These are phyloP conservation scores for Fusarium subtropicale DNA, from an alignment of 2,329 filamentous ascomycete genomes.

Conservation along the genomic window DNA sequence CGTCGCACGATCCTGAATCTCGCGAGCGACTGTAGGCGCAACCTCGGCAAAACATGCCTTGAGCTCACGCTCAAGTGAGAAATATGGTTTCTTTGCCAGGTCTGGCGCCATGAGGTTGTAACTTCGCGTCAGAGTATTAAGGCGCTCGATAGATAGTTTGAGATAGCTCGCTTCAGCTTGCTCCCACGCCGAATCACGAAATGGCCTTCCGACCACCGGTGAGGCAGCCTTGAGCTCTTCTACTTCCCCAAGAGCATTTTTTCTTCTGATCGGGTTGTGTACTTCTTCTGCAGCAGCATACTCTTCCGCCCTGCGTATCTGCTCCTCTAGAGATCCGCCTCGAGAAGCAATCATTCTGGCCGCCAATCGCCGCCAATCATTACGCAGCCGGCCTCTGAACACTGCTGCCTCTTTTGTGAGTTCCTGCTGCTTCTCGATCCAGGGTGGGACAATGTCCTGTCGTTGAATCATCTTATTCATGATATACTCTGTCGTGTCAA, in stretches of 20 bases:
- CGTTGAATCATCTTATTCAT: constrained; percentile 99
- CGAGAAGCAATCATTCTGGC: constrained; percentile 80
- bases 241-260: constrained; percentile 58
- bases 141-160: constrained; percentile 77
- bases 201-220: constrained; percentile 61
- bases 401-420: constrained; percentile 73
- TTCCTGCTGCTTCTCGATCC: constrained; percentile 99
- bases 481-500: constrained; percentile 97
- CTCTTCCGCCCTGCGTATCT: constrained; percentile 76
- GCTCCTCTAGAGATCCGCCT: constrained; percentile 79
- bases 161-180: constrained; percentile 79
- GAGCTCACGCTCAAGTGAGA: constrained; percentile 84
- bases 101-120: constrained; percentile 97
- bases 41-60: constrained; percentile 85
- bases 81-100: constrained; percentile 93
- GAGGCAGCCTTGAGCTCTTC: constrained; percentile 50
- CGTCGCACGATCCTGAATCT: constrained; percentile 76
- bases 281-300: constrained; percentile 80
- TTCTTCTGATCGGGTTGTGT: constrained; percentile 67
- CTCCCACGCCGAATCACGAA: constrained; percentile 84
- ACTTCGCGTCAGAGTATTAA: constrained; percentile 83
- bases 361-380: constrained; percentile 87
- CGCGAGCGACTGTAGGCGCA: constrained; percentile 77
- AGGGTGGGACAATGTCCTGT: constrained; percentile 94
- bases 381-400: constrained; percentile 80